Evolutionary conservation across 441 rosid species (phyloP).

Genomic region (Pelargonium cotyledonis): DNA sequence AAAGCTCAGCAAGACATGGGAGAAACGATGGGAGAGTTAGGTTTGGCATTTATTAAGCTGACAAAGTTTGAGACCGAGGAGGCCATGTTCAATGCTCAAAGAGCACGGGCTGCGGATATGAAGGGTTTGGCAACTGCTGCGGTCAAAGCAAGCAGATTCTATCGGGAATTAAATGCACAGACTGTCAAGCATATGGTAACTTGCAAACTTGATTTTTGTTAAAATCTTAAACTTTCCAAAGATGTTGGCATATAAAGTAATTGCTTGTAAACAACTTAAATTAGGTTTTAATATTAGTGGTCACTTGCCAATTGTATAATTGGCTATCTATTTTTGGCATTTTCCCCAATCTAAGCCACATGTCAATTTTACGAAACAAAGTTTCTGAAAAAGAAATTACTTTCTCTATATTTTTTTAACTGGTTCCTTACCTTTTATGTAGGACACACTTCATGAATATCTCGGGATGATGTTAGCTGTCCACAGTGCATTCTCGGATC

Average conservation of each 20-base stretch:
- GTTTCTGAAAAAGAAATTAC: conserved; percentile 2
- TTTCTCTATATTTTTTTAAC: background rate
- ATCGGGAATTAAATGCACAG: conserved; percentile 68
- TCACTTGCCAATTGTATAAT: background rate
- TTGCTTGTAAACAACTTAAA: background rate
- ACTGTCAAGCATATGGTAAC: conserved; percentile 88
- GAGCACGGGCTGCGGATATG: conserved; percentile 70
- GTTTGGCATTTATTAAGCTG: conserved; percentile 71
- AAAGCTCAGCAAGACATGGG: conserved; percentile 93
- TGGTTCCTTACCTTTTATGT: conserved; percentile 16
- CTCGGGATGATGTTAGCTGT: conserved; percentile 78
- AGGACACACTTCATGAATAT: conserved; percentile 86
- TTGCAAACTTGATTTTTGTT: conserved; percentile 12
- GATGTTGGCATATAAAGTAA: background rate
- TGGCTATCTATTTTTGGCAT: conserved; percentile 6
- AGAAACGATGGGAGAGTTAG: conserved; percentile 80
- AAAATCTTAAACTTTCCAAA: background rate
- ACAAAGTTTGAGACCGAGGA: conserved; percentile 85
- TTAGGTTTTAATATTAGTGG: background rate
- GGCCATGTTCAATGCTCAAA: conserved; percentile 57
- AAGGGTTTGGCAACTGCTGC: conserved; percentile 82
- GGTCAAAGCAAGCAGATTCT: conserved; percentile 84
- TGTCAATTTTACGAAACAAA: background rate
- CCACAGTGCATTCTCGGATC: conserved; percentile 75
- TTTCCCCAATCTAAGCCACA: background rate